phyloP scores from a whole-genome alignment of 83 land plant genomes.

The Picea mariana region DNA sequence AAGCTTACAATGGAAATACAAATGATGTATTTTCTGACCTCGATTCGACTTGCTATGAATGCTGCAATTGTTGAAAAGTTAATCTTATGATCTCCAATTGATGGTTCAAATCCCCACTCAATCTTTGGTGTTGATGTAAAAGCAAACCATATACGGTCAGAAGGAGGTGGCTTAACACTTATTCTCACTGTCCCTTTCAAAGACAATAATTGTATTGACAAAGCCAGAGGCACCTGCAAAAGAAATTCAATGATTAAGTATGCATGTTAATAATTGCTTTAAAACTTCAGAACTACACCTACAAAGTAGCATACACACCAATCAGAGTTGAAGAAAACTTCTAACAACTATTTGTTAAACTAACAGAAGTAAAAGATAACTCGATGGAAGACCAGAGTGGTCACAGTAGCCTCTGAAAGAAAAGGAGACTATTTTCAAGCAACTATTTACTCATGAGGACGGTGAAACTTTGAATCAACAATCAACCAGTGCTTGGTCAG shows the following conservation, averaged over 20 bases:
- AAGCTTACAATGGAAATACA: neutral
- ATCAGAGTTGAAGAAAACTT: neutral
- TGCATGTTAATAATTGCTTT: neutral
- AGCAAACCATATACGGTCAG: conserved; percentile 90
- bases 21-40: conserved; percentile 45
- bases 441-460: neutral
- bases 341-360: neutral
- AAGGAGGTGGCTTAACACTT: conserved; percentile 87
- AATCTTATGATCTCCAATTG: conserved; percentile 79
- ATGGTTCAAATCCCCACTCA: conserved; percentile 70
- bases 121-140: conserved; percentile 85
- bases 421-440: neutral
- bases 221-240: conserved; percentile 78
- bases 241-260: neutral
- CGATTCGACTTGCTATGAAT: conserved; percentile 64
- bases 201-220: conserved; percentile 65
- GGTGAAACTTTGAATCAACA: neutral
- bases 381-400: neutral
- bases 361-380: neutral
- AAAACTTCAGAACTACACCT: neutral
- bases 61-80: conserved; percentile 60
- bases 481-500: neutral
- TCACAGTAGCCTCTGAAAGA: neutral
- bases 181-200: conserved; percentile 74
- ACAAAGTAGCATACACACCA: neutral